These are phyloP conservation scores for Sugiyamaella boreocaroliniensis DNA, from an alignment of 805 yeast species.

Conservation along the genomic window DNA sequence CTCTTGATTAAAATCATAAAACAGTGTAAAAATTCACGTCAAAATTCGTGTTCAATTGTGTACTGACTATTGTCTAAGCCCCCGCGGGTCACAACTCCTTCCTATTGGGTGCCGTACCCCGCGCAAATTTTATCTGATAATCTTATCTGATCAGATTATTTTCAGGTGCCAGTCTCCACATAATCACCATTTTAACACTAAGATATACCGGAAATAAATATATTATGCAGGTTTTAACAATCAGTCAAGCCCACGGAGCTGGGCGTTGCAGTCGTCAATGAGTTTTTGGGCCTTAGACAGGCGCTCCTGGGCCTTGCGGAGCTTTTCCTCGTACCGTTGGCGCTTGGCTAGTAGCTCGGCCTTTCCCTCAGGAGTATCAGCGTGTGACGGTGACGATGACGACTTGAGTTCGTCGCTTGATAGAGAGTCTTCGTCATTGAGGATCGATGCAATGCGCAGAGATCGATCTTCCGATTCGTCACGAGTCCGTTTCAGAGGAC, in stretches of 20 bases:
- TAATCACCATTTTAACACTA: background rate
- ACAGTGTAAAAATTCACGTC: too few relatives aligned
- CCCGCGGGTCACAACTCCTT: too few relatives aligned
- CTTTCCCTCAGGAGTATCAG: conserved; percentile 6
- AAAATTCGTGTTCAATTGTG: too few relatives aligned
- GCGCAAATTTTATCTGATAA: conserved; percentile 4
- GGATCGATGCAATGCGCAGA: conserved; percentile 11
- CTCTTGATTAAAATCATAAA: too few relatives aligned
- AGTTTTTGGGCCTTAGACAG: conserved; percentile 24
- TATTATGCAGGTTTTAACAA: background rate
- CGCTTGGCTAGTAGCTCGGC: conserved; percentile 31
- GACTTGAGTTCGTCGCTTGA: conserved; percentile 1
- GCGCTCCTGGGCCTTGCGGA: conserved; percentile 23
- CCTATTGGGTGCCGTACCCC: background rate
- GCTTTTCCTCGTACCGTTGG: conserved; percentile 29
- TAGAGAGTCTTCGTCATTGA: conserved; percentile 9
- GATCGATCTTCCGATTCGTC: conserved; percentile 7
- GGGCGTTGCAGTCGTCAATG: conserved; percentile 27
- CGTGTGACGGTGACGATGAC: background rate
- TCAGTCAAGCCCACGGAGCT: conserved; percentile 17
- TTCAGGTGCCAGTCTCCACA: background rate
- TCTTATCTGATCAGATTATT: conserved; percentile 1
- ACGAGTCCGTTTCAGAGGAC: background rate
- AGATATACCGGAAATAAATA: background rate
- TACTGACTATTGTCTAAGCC: too few relatives aligned